These are phyloP conservation scores for Clarkia xantiana DNA, from an alignment of 345 rosid genomes.

Conservation along the genomic window DNA sequence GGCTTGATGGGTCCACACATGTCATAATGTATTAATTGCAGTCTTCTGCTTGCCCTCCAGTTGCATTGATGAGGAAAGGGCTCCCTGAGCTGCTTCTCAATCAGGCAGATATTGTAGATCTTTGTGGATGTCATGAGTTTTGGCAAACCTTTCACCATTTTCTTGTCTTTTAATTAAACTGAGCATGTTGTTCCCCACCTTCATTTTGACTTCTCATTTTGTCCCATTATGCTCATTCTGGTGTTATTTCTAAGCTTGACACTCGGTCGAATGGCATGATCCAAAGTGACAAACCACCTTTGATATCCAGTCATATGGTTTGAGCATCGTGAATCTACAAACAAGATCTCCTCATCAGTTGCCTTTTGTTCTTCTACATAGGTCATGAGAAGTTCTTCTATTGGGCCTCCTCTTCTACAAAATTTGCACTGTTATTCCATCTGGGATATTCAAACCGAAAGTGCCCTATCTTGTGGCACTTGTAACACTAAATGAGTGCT, in stretches of 20 bases:
- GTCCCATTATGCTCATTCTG: background rate
- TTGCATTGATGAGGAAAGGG: background rate
- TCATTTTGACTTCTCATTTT: too few relatives aligned
- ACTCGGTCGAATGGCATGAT: background rate
- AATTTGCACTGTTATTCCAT: background rate
- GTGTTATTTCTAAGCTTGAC: too few relatives aligned
- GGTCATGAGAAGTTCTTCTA: background rate
- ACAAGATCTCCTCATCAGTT: too few relatives aligned
- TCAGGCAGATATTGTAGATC: background rate
- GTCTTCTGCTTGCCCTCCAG: background rate
- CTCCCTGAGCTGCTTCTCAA: background rate
- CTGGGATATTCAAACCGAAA: too few relatives aligned
- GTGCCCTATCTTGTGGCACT: too few relatives aligned
- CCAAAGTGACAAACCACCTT: background rate
- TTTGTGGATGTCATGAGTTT: background rate
- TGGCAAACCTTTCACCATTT: background rate
- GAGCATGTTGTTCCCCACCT: too few relatives aligned
- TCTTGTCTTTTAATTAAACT: constrained; percentile 1
- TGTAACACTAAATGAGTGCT: too few relatives aligned
- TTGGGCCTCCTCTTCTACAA: too few relatives aligned
- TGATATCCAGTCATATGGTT: constrained; percentile 8
- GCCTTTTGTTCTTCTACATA: too few relatives aligned
- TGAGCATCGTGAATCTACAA: background rate
- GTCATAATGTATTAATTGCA: background rate
- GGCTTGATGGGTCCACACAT: background rate